Evolutionary conservation across 805 yeast genomes (phyloP).

Genomic region (Maudiozyma serrabonitensis): DNA sequence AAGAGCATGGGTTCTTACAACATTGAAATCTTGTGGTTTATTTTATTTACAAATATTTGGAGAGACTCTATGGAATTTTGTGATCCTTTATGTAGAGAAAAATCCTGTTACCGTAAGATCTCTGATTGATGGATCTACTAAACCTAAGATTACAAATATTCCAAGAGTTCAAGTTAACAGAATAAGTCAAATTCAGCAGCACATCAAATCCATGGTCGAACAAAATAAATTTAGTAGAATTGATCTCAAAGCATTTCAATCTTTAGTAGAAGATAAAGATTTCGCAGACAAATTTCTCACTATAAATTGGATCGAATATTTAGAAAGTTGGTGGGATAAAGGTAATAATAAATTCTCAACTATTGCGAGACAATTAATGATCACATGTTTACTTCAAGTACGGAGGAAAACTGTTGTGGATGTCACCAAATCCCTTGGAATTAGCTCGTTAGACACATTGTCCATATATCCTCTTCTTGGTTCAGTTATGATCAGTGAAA

Average conservation of each 20-base stretch:
- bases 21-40: conserved; percentile 44
- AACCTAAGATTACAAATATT: conserved; percentile 20
- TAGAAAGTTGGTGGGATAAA: conserved; percentile 49
- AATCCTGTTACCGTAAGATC: conserved; percentile 39
- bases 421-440: conserved; percentile 35
- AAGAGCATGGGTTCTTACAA: conserved; percentile 40
- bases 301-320: conserved; percentile 44
- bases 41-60: conserved; percentile 49
- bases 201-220: conserved; percentile 38
- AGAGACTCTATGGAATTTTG: conserved; percentile 55
- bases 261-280: conserved; percentile 35
- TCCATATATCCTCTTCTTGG: conserved; percentile 45
- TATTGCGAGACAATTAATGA: conserved; percentile 38
- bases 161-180: conserved; percentile 28
- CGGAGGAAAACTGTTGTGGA: conserved; percentile 35
- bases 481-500: conserved; percentile 40
- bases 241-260: conserved; percentile 39
- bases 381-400: conserved; percentile 43
- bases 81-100: conserved; percentile 40
- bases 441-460: conserved; percentile 36
- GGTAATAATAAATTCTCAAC: conserved; percentile 46
- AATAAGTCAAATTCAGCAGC: conserved; percentile 41
- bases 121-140: conserved; percentile 43
- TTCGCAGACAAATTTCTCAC: conserved; percentile 44
- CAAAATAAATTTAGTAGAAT: conserved; percentile 36